Base-by-base conservation (phyloP, 2,329 filamentous ascomycete genomes). In the Cordyceps pruinosa region DNA sequence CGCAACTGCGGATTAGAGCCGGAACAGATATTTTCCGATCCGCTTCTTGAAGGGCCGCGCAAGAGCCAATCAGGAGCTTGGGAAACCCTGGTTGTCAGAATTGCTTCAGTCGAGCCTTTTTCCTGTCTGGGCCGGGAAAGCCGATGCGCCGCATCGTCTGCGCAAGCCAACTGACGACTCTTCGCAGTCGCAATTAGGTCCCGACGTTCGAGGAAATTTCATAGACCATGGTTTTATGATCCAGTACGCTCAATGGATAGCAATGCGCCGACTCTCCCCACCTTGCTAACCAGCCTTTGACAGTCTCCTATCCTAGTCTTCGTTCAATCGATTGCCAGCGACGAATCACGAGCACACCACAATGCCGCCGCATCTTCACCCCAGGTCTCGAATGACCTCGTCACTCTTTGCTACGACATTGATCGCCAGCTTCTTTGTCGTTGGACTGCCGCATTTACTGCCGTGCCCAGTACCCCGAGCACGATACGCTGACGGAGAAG, bases 371-470 rank as follows among this genome's bases (percentile, higher is more conserved):
- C 88, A 93, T 74, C 85, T 99, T 42, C 94, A 99, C 72, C 94
- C 94, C 34, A 87, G 92, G 72, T 97, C 93, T 64, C 87, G 90
- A 66, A 89, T 90, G 76, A 99, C 94, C 65, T 92, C 89, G 57
- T 94, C 91, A 46, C 86, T 99, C 60, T 99, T 99, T 76, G 91
- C 90, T 51, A 90, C 88, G n/a, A 97, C 93, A 1, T 82, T 97
- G 56, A 80, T 89, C 61, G 86, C 91, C 32, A 94, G 89, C 64
- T 96, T 99, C 72, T 82, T 96, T 61, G 92, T 99, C 61, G 94
- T 99, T 54, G 90, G 84, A 30, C 78, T 96, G 45, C 94, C 94
- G 23, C 94, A 99, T 71, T 69, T 95, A 30, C 82, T 99, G 19
- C 94, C 94, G 1, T 99, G 94, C 69, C 94, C 94, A 1, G 89